Percentiles rank a stretch among this genome's conserved stretches.
These are phyloP conservation scores for Paecilomyces sp. DNA, from an alignment of 2,329 filamentous ascomycete genomes.

Conservation along the genomic window DNA sequence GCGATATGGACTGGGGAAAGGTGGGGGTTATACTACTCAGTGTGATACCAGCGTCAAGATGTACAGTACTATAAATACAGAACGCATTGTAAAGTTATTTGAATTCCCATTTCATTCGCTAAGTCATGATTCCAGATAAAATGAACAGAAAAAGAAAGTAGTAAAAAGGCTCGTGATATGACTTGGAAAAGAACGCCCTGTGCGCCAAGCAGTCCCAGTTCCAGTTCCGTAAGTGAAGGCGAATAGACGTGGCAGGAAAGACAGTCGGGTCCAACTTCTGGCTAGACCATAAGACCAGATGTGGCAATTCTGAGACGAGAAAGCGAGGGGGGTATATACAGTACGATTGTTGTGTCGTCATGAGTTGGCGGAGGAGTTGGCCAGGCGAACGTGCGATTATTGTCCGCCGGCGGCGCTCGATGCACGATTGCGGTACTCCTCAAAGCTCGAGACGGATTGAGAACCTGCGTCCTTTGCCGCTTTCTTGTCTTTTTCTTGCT, in stretches of 20 bases:
- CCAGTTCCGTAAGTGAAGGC: not conserved
- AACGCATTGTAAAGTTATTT: not conserved
- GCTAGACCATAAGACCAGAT: not conserved
- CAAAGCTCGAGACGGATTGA: constrained; percentile 28
- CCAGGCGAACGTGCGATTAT: not conserved
- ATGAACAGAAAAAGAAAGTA: not conserved
- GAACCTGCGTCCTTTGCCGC: constrained; percentile 15
- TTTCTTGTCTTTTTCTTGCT: constrained; percentile 19
- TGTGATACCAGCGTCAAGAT: not conserved
- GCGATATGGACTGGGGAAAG: too few species aligned
- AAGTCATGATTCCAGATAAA: not conserved
- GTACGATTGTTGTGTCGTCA: not conserved
- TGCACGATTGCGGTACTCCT: constrained; percentile 38
- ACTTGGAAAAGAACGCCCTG: not conserved
- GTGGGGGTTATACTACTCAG: not conserved
- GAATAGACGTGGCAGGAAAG: not conserved
- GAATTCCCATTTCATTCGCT: not conserved
- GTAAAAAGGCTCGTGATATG: not conserved
- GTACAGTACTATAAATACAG: not conserved
- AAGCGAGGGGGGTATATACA: not conserved
- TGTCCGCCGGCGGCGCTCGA: constrained; percentile 1
- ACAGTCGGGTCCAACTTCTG: not conserved
- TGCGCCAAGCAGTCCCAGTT: not conserved
- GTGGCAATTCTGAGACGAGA: not conserved
- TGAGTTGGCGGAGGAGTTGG: not conserved